A percentile compares a stretch with the other conserved stretches of the same genome.
phyloP scores from a whole-genome alignment of 2,329 filamentous ascomycete genomes.

The Neoarthrinium moseri region DNA sequence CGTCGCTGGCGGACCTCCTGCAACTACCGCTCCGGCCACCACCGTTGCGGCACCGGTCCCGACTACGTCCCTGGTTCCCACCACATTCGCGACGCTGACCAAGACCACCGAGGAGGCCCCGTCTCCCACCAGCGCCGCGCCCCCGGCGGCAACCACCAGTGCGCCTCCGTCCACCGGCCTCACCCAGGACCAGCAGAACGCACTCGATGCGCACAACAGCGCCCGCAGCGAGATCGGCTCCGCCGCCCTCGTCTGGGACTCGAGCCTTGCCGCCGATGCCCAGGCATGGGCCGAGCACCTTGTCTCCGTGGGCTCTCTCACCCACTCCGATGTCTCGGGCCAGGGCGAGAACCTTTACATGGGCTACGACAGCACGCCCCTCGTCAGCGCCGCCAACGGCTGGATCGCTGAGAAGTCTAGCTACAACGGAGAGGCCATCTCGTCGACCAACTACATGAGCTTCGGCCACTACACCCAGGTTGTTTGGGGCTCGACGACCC shows the following conservation, averaged over 20 bases:
- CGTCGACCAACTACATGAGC: constrained; percentile 1
- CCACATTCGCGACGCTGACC: neutral
- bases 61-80: neutral
- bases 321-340: neutral
- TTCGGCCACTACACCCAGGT: constrained; percentile 6
- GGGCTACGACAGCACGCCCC: constrained; percentile 1
- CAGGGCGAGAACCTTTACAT: constrained; percentile 8
- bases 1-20: neutral
- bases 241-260: neutral
- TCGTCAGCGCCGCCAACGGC: neutral
- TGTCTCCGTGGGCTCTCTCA: neutral
- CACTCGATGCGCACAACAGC: constrained; percentile 5
- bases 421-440: constrained; percentile 5
- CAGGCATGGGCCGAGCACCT: constrained; percentile 3
- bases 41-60: neutral
- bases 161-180: neutral
- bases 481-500: constrained; percentile 1
- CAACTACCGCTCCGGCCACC: neutral
- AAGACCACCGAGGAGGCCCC: neutral
- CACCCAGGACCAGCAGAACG: constrained; percentile 5
- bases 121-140: neutral
- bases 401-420: constrained; percentile 1
- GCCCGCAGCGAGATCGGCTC: constrained; percentile 4
- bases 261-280: neutral
- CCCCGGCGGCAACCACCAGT: neutral